Evolutionary conservation across 73 alveolate species (phyloP).

Genomic region (Strombidium stylifer): DNA sequence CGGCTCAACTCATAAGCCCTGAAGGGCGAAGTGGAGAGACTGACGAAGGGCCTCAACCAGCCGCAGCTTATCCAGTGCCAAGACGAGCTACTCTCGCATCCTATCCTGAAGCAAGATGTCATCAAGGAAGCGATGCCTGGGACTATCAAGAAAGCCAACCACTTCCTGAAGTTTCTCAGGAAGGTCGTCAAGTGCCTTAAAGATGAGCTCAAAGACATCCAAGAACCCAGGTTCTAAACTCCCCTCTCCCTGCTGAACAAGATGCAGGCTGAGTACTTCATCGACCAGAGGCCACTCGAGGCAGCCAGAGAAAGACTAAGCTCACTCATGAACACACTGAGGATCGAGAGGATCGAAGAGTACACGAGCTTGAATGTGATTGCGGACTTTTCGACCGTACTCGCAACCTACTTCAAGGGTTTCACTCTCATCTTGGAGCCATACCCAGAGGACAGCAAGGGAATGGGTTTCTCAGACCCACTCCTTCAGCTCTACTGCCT

Average conservation of each 20-base stretch:
- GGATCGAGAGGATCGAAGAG: conserved; percentile 67
- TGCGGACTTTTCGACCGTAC: conserved; percentile 75
- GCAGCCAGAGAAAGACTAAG: conserved; percentile 73
- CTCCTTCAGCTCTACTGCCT: conserved; percentile 70
- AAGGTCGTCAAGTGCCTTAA: conserved; percentile 59
- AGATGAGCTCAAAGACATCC: conserved; percentile 51
- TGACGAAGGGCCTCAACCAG: conserved; percentile 37
- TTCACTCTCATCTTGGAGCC: conserved; percentile 79
- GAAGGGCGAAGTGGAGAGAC: conserved; percentile 63
- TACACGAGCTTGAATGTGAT: conserved; percentile 54
- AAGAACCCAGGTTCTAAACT: conserved; percentile 58
- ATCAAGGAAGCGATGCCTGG: conserved; percentile 75
- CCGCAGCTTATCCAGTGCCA: conserved; percentile 13
- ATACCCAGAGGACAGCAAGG: conserved; percentile 71
- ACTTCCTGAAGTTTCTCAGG: conserved; percentile 63
- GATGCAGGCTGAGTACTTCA: conserved; percentile 45
- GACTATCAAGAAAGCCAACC: conserved; percentile 78
- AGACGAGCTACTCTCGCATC: conserved; percentile 21
- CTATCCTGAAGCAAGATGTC: conserved; percentile 49
- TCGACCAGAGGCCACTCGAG: conserved; percentile 65
- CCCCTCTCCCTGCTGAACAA: conserved; percentile 65
- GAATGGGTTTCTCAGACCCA: conserved; percentile 76
- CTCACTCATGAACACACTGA: conserved; percentile 68
- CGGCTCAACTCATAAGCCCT: conserved; percentile 48
- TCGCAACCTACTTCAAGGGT: conserved; percentile 75